Percentiles rank a stretch among this genome's conserved stretches.
phyloP scores from a whole-genome alignment of 1,284 basidiomycete genomes.

The Filobasidium uniguttulatum region DNA sequence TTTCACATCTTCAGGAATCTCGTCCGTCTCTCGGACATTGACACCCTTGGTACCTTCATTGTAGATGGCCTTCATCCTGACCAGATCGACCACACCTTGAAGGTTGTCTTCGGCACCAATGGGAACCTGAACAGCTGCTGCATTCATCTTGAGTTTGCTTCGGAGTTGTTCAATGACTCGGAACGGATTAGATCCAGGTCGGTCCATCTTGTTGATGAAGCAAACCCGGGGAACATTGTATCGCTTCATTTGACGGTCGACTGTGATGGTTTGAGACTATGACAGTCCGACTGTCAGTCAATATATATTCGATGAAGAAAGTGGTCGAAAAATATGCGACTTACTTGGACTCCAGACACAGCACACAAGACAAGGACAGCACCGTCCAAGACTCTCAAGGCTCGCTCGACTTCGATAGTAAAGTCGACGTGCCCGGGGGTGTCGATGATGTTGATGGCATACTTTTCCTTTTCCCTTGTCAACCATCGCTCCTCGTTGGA shows the following conservation, averaged over 20 bases:
- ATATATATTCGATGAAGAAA: background rate
- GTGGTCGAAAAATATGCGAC: conserved; percentile 17
- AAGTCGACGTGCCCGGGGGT: conserved; percentile 99
- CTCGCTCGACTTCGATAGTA: conserved; percentile 97
- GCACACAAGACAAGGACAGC: conserved; percentile 94
- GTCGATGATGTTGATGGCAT: conserved; percentile 96
- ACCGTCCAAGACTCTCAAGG: conserved; percentile 89
- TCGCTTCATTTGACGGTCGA: conserved; percentile 95
- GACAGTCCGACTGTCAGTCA: background rate
- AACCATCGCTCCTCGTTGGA: conserved; percentile 34
- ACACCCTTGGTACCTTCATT: conserved; percentile 87
- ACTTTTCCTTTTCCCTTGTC: conserved; percentile 59
- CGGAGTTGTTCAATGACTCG: conserved; percentile 86
- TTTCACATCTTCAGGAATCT: conserved; percentile 66
- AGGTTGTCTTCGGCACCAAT: conserved; percentile 86
- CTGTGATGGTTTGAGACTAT: conserved; percentile 94
- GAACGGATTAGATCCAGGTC: conserved; percentile 94
- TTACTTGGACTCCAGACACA: conserved; percentile 83
- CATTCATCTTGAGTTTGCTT: conserved; percentile 77
- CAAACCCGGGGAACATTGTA: conserved; percentile 91
- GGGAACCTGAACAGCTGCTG: conserved; percentile 91
- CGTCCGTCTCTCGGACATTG: conserved; percentile 68
- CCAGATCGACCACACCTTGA: conserved; percentile 81
- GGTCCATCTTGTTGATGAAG: conserved; percentile 99
- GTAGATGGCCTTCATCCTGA: conserved; percentile 89